phyloP scores from a whole-genome alignment of 495 filamentous ascomycete species.

The Podospora conica region DNA sequence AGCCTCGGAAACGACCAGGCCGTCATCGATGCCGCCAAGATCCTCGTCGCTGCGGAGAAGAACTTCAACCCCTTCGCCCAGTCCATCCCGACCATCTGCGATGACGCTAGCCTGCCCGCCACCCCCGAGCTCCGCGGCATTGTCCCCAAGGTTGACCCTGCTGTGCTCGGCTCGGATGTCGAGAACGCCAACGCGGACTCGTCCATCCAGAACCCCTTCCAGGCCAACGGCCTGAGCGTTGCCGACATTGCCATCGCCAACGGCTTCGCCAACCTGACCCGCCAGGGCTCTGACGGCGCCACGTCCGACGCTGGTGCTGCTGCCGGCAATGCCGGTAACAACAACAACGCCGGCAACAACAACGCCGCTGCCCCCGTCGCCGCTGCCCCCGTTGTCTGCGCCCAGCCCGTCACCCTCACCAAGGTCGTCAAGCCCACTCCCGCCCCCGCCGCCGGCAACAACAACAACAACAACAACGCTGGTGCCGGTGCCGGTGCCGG shows the following conservation, averaged over 20 bases:
- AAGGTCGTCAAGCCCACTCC: conserved; percentile 5
- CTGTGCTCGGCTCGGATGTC: conserved; percentile 43
- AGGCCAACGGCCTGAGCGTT: conserved; percentile 47
- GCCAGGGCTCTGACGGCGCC: conserved; percentile 31
- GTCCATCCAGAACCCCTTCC: conserved; percentile 45
- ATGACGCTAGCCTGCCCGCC: conserved; percentile 49
- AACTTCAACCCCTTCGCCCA: conserved; percentile 60
- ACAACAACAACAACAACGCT: conserved; percentile 36
- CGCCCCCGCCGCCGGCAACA: conserved; percentile 14
- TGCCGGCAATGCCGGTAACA: conserved; percentile 10
- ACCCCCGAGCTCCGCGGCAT: conserved; percentile 54
- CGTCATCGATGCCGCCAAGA: conserved; percentile 51
- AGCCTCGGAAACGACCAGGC: conserved; percentile 45
- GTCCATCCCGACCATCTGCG: conserved; percentile 50
- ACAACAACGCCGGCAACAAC: background rate
- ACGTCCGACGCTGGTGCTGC: conserved; percentile 20
- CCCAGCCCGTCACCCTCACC: conserved; percentile 5
- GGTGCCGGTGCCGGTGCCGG: conserved; percentile 8
- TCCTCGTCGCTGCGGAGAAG: conserved; percentile 58
- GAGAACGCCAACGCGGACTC: conserved; percentile 49
- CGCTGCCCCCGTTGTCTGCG: conserved; percentile 5
- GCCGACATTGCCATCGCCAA: conserved; percentile 47
- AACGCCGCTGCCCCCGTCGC: conserved; percentile 1
- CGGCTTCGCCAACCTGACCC: conserved; percentile 54
- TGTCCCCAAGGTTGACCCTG: conserved; percentile 55